Evolutionary conservation across 305 asterid genomes (phyloP).

Genomic region (Fraxinus baroniana): DNA sequence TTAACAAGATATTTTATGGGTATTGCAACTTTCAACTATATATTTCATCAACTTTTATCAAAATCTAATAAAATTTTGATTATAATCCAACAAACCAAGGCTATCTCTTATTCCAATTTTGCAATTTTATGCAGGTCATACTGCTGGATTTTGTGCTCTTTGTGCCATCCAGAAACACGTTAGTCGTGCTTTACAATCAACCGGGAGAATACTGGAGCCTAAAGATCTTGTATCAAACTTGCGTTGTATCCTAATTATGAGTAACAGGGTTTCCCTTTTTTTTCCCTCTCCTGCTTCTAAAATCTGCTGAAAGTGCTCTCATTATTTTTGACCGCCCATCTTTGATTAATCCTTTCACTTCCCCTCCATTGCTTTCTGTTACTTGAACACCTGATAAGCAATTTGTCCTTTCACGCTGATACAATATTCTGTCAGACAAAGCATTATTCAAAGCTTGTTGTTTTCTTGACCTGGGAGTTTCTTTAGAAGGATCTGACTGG

Average conservation of each 20-base stretch:
- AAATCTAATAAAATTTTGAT: no score
- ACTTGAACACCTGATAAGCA: not conserved
- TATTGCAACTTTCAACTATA: no score
- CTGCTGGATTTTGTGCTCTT: conserved; percentile 93
- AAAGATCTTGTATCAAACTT: conserved; percentile 96
- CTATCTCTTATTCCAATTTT: no score
- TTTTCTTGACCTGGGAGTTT: not conserved
- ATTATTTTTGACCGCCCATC: not conserved
- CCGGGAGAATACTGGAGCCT: conserved; percentile 92
- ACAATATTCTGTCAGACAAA: not conserved
- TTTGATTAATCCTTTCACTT: not conserved
- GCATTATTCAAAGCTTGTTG: not conserved
- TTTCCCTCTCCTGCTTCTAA: not conserved
- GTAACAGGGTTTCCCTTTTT: not conserved
- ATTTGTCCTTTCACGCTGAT: not conserved
- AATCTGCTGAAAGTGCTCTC: not conserved
- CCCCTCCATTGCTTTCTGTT: not conserved
- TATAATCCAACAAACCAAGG: no score
- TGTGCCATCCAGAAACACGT: conserved; percentile 98
- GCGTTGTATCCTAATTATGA: conserved; percentile 70
- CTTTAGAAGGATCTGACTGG: not conserved
- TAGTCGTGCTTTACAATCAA: conserved; percentile 88
- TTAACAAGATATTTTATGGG: no score
- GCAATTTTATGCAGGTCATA: conserved; percentile 61
- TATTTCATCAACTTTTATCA: no score